Evolutionary conservation across 768 basidiomycete genomes (phyloP).

Genomic region (Mrakia gelida): DNA sequence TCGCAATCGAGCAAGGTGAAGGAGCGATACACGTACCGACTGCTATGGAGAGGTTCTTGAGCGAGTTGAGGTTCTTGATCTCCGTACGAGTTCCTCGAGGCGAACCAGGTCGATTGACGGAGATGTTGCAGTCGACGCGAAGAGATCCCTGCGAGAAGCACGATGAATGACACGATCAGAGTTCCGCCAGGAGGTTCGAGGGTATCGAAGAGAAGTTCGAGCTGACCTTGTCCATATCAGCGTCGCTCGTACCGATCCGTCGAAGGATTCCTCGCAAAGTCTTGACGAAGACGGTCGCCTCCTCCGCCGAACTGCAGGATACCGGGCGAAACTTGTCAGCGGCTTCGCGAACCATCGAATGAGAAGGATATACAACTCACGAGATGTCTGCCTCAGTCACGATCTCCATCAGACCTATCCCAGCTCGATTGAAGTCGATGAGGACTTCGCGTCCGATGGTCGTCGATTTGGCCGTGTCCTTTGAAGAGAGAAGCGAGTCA

Average conservation of each 20-base stretch:
- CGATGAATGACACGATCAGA: not conserved
- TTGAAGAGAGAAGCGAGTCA: constrained; percentile 25
- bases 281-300: constrained; percentile 81
- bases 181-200: no score
- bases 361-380: constrained; percentile 45
- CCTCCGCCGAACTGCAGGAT: constrained; percentile 74
- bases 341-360: no score
- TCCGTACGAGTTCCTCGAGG: constrained; percentile 75
- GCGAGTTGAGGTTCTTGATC: constrained; percentile 92
- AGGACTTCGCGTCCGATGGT: constrained; percentile 38
- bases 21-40: constrained; percentile 56
- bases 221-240: constrained; percentile 89
- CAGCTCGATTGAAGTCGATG: constrained; percentile 88
- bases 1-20: no score
- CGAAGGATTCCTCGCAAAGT: constrained; percentile 75
- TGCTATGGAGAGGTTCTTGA: constrained; percentile 75
- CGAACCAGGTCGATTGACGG: constrained; percentile 65
- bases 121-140: constrained; percentile 92
- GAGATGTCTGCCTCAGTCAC: constrained; percentile 89
- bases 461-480: constrained; percentile 91
- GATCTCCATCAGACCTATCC: constrained; percentile 87
- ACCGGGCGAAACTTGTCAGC: no score
- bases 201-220: not conserved
- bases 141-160: constrained; percentile 69
- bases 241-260: constrained; percentile 80